A percentile compares a stretch with the other conserved stretches of the same genome.
These are phyloP conservation scores for Cutaneotrichosporon dermatis DNA, from an alignment of 1,284 basidiomycete genomes.

Conservation along the genomic window DNA sequence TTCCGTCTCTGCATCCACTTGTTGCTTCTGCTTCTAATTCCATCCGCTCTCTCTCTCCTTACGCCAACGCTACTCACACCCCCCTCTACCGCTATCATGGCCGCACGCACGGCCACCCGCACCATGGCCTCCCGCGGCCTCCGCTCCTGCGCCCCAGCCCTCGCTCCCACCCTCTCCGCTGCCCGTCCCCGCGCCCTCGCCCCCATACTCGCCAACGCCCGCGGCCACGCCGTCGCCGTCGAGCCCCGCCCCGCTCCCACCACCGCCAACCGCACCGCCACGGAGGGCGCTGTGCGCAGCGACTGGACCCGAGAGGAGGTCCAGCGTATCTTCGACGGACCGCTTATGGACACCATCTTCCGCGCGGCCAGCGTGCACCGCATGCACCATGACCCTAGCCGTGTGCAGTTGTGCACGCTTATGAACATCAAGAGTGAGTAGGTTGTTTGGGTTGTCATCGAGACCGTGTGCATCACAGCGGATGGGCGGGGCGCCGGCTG, in stretches of 20 bases:
- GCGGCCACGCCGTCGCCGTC: conserved; percentile 40
- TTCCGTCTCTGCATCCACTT: too few species aligned
- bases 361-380: conserved; percentile 72
- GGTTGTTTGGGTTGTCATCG: too few species aligned
- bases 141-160: background rate
- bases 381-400: conserved; percentile 75
- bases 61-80: too few species aligned
- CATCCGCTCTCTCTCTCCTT: too few species aligned
- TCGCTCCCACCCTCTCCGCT: background rate
- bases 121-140: background rate
- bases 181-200: conserved; percentile 2
- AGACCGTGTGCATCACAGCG: too few species aligned
- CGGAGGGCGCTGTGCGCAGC: conserved; percentile 36
- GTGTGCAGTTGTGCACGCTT: conserved; percentile 93
- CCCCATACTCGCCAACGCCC: conserved; percentile 17
- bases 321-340: conserved; percentile 54
- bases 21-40: too few species aligned
- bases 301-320: conserved; percentile 51
- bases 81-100: conserved; percentile 1
- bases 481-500: too few species aligned
- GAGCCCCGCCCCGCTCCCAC: conserved; percentile 21
- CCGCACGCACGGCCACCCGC: background rate
- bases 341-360: conserved; percentile 81
- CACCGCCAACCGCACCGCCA: conserved; percentile 4
- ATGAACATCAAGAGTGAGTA: conserved; percentile 97